Conservation (phyloP, 192 early-diverging fungal species). For the Coemansia sp. region DNA sequence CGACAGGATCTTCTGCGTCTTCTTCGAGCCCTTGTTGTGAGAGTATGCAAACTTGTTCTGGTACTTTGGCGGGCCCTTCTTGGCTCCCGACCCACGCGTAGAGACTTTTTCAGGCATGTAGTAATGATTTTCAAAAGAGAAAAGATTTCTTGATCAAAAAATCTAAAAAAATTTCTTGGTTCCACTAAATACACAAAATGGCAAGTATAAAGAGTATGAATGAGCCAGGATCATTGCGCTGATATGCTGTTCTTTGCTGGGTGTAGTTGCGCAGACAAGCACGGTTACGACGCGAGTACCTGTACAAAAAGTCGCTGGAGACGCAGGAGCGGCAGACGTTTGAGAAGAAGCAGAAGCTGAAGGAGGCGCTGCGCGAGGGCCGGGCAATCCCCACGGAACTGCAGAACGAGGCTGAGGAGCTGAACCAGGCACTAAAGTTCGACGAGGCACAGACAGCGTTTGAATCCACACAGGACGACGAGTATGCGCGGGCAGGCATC, state of each 20-base stretch:
- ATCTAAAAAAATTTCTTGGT: no score
- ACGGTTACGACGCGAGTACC: conserved; percentile 87
- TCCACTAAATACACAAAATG: no score
- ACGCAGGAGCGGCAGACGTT: conserved; percentile 86
- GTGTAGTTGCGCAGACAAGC: conserved; percentile 71
- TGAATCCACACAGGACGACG: conserved; percentile 88
- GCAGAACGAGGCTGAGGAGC: conserved; percentile 67
- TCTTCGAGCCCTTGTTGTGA: conserved; percentile 83
- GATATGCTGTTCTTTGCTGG: no score
- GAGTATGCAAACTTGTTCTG: conserved; percentile 85
- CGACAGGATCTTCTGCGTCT: conserved; percentile 68
- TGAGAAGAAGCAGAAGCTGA: conserved; percentile 91
- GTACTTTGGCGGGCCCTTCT: conserved; percentile 82
- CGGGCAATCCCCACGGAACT: conserved; percentile 86
- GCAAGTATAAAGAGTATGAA: no score
- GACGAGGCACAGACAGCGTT: conserved; percentile 82
- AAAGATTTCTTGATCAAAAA: neutral
- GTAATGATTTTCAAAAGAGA: neutral
- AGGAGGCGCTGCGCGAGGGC: conserved; percentile 88
- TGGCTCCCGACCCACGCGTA: conserved; percentile 45
- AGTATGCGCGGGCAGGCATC: conserved; percentile 91
- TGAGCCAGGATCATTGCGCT: no score
- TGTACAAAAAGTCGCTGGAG: conserved; percentile 96
- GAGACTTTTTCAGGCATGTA: conserved; percentile 39
- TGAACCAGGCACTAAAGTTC: conserved; percentile 77